Base-by-base conservation (phyloP, 768 basidiomycete genomes). In the Mycena rosella region DNA sequence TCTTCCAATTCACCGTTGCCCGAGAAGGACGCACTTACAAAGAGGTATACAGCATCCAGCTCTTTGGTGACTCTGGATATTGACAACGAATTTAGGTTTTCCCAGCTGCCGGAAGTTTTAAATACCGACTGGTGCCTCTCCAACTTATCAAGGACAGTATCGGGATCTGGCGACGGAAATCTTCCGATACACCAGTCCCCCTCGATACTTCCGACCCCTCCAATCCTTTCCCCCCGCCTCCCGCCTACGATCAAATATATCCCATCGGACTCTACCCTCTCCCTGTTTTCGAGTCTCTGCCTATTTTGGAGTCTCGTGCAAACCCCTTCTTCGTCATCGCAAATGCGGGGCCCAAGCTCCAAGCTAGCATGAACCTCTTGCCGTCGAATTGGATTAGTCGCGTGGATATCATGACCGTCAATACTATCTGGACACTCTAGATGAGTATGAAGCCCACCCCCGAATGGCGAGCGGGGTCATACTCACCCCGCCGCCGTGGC, bases 251-350 rank as follows among this genome's bases (percentile, higher is more conserved):
- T 11, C 44, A 59, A 36, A 59, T 59, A 59, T 59, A 47, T 48
- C 57, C 59, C 59, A 49, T 60, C 48, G 34, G 34, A 7, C 34
- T 36, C 34, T 15, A 36, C 34, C 34, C 34, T 36, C 8, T 36
- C 34, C 34, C 34, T 36, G 26, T 36, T 36, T 48, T 48, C 45
- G 58, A 60, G 32, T 48, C 58, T 24, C 47, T 48, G 30, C 59
- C 59, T 40, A 60, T 51, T n/a, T 15, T 60, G 22, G 59, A 60
- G 36, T 60, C 59, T 26, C 49, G 48, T 51, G 59, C 59, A 36
- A 60, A 60, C 48, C 59, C 59, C 36, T 60, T 60, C 48, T 60
- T 60, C 38, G 59, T 60, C 59, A 42, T 60, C 36, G 59, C 59
- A 40, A 60, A 60, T 40, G 59, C 59, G 26, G 59, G 59, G 59